Percentiles rank a stretch among this genome's conserved stretches.
phyloP scores from a whole-genome alignment of 306 rosid species.

The Trifolium pratense region DNA sequence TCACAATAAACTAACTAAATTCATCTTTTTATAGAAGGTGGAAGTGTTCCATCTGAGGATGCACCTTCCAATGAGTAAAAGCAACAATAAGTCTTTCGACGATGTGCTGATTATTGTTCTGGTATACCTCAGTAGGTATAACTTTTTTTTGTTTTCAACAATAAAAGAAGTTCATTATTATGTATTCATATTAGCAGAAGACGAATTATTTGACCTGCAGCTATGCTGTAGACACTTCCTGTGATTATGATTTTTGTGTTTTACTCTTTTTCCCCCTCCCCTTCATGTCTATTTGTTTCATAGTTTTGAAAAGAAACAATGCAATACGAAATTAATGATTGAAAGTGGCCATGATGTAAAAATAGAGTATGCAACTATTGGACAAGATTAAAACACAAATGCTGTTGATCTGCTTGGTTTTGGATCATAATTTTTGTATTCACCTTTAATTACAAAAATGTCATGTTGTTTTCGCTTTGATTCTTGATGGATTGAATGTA shows the following conservation, averaged over 20 bases:
- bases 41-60: conserved; percentile 69
- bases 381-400: background rate
- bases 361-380: background rate
- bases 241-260: conserved; percentile 36
- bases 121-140: conserved; percentile 47
- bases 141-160: conserved; percentile 50
- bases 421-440: background rate
- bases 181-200: conserved; percentile 48
- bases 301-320: background rate
- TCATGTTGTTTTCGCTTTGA: background rate
- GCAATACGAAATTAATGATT: conserved; percentile 11
- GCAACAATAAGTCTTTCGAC: conserved; percentile 45
- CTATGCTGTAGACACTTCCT: conserved; percentile 32
- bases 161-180: conserved; percentile 44
- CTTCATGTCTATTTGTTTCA: background rate
- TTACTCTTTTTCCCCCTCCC: background rate
- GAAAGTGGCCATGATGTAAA: conserved; percentile 23
- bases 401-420: background rate
- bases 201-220: conserved; percentile 43
- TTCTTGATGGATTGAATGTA: background rate
- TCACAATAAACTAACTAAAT: conserved; percentile 3
- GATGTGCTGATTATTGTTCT: conserved; percentile 49
- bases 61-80: conserved; percentile 61
- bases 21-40: conserved; percentile 58
- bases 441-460: background rate